Percentiles rank a stretch among this genome's conserved stretches.
phyloP scores from a whole-genome alignment of 2,329 filamentous ascomycete species.

The Bipolaris victoriae region DNA sequence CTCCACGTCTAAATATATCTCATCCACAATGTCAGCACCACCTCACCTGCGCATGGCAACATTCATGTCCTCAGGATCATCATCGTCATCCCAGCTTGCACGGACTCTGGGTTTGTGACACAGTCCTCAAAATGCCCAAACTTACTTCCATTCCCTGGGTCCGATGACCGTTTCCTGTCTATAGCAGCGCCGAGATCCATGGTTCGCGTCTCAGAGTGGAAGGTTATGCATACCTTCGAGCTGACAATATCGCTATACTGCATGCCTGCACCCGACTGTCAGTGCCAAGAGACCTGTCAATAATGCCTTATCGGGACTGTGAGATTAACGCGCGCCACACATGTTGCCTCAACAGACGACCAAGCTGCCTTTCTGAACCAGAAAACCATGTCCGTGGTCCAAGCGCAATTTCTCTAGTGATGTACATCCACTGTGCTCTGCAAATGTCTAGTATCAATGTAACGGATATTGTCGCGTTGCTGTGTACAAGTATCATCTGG shows the following conservation, averaged over 20 bases:
- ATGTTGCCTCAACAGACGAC: background rate
- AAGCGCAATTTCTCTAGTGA: background rate
- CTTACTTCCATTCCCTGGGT: background rate
- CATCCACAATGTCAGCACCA: background rate
- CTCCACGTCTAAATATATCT: conserved; percentile 14
- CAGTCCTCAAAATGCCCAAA: background rate
- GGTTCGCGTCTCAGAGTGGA: conserved; percentile 9
- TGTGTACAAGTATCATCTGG: background rate
- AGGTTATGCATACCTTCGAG: background rate
- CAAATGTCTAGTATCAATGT: too few species aligned
- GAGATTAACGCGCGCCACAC: conserved; percentile 7
- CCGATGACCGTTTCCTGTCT: background rate
- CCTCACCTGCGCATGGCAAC: background rate
- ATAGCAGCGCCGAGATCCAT: background rate
- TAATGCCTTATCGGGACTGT: conserved; percentile 13
- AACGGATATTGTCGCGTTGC: background rate
- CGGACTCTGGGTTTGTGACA: background rate
- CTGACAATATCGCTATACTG: background rate
- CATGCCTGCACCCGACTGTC: background rate
- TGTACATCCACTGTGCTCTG: too few species aligned
- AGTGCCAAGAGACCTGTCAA: conserved; percentile 6
- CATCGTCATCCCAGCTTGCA: background rate
- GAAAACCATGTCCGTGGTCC: background rate
- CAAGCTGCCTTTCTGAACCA: background rate
- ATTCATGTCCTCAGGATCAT: background rate